Conservation (phyloP, 306 rosid species). For the Fragaria nilgerrensis region DNA sequence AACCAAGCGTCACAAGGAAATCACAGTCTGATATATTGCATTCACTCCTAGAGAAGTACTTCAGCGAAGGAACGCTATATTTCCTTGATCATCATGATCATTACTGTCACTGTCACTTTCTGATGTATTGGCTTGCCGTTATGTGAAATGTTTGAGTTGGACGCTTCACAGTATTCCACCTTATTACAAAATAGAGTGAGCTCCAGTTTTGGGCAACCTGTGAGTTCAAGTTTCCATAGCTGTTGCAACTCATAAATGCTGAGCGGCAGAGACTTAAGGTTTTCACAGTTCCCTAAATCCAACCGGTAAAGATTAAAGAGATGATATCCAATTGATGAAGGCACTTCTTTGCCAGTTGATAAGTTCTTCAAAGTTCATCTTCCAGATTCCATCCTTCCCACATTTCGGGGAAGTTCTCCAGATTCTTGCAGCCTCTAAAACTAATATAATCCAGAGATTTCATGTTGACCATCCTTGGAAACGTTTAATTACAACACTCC, state of each 20-base stretch:
- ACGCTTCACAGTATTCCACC: background rate
- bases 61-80: background rate
- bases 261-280: background rate
- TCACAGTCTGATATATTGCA: too few species aligned
- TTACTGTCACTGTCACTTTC: background rate
- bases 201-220: background rate
- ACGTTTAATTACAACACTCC: background rate
- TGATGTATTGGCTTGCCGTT: background rate
- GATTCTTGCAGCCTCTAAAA: background rate
- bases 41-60: too few species aligned
- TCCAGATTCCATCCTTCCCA: background rate
- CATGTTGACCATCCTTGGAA: background rate
- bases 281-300: accelerated
- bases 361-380: too few species aligned
- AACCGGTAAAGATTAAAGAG: background rate
- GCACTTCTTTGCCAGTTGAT: too few species aligned
- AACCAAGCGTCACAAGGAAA: background rate
- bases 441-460: too few species aligned
- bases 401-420: background rate
- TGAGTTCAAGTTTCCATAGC: accelerated
- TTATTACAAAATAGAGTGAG: background rate
- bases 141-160: background rate
- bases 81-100: background rate
- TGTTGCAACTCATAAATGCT: background rate
- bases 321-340: background rate